phyloP scores from a whole-genome alignment of 768 basidiomycete genomes.

The Pulveroboletus sp. region DNA sequence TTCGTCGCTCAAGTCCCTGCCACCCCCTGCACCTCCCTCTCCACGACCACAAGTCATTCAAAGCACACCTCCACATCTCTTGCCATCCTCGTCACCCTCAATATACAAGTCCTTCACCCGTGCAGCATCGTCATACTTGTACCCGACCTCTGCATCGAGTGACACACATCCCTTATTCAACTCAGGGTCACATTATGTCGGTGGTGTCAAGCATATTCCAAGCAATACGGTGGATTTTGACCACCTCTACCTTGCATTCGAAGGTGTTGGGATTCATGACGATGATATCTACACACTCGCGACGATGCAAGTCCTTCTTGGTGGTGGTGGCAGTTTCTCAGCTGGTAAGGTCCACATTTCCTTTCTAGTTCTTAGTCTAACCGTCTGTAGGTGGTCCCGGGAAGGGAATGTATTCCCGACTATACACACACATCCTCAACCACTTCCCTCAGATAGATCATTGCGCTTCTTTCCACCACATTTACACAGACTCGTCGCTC shows the following conservation, averaged over 20 bases:
- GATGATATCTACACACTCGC: slow-evolving; percentile 92
- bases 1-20: slow-evolving; percentile 53
- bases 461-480: slow-evolving; percentile 96
- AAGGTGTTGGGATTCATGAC: slow-evolving; percentile 88
- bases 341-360: slow-evolving; percentile 51
- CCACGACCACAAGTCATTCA: slow-evolving; percentile 31
- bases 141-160: slow-evolving; percentile 31
- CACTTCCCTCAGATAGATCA: slow-evolving; percentile 92
- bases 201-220: slow-evolving; percentile 73
- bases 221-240: slow-evolving; percentile 72
- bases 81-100: slow-evolving; percentile 52
- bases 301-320: slow-evolving; percentile 91
- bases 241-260: slow-evolving; percentile 91
- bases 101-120: slow-evolving; percentile 69
- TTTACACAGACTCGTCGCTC: slow-evolving; percentile 90
- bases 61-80: slow-evolving; percentile 53
- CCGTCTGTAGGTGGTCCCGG: slow-evolving; percentile 76
- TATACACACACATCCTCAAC: slow-evolving; percentile 95
- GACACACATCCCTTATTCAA: slow-evolving; percentile 15
- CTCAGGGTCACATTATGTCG: slow-evolving; percentile 65
- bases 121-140: slow-evolving; percentile 73
- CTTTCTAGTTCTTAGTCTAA: slow-evolving; percentile 3
- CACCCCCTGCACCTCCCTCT: slow-evolving; percentile 21
- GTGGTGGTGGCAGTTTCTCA: slow-evolving; percentile 95
- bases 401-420: slow-evolving; percentile 97